Percentiles rank a stretch among this genome's conserved stretches.
These are phyloP conservation scores for Periconia macrospinosa DNA, from an alignment of 2,329 filamentous ascomycete species.

Conservation along the genomic window DNA sequence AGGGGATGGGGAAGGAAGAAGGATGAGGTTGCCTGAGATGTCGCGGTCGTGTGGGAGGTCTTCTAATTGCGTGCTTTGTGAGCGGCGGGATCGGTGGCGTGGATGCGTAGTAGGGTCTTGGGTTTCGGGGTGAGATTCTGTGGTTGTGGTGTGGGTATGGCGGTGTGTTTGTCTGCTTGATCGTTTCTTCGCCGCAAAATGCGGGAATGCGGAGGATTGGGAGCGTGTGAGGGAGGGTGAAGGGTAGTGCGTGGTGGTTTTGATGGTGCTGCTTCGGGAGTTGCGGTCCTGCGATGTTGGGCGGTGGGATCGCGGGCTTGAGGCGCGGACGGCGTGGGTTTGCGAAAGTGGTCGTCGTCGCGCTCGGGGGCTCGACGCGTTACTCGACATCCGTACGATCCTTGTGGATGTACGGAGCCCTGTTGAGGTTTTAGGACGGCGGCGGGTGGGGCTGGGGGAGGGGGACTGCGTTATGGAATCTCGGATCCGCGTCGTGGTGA, in stretches of 20 bases:
- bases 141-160: too few relatives aligned
- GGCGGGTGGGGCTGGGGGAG: not conserved
- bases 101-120: not conserved
- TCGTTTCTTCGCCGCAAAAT: conserved; percentile 20
- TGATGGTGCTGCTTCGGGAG: conserved; percentile 8
- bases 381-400: conserved; percentile 5
- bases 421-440: conserved; percentile 16
- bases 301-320: conserved; percentile 20
- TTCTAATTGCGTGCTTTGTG: not conserved
- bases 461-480: conserved; percentile 11
- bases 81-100: not conserved
- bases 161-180: conserved; percentile 7
- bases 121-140: conserved; percentile 4
- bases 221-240: conserved; percentile 19
- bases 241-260: conserved; percentile 7
- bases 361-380: conserved; percentile 2
- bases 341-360: conserved; percentile 7
- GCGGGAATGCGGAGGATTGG: conserved; percentile 33
- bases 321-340: conserved; percentile 8
- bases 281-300: conserved; percentile 22
- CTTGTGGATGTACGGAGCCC: conserved; percentile 8
- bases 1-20: not conserved
- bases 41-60: not conserved
- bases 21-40: not conserved
- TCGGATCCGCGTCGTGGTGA: conserved; percentile 13